Evolutionary conservation across 306 rosid species (phyloP), one percentile per base, ranked within the genome.

Genomic region (Boehmeria nivea): DNA sequence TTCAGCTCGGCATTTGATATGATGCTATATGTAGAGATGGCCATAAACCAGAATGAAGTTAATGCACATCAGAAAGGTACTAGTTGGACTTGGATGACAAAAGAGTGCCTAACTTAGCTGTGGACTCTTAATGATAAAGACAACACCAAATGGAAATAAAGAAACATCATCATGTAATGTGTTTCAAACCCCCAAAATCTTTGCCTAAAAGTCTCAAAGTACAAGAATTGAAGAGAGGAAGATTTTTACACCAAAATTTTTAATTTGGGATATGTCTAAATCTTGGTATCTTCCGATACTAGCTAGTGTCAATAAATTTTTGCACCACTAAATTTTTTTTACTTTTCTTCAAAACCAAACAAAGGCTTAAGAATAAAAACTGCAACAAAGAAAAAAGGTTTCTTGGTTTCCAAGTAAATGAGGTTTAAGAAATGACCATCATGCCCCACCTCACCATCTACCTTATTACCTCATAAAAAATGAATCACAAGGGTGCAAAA

Each of bases 71-170:
- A n/a, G 6, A 61, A 8, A 61, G 19, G 68, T 51, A 45, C 19
- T 21, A 44, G 37, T 54, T 20, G 59, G 34, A 59, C 48, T 59
- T 44, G 51, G 44, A 61, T 54, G 59, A 63, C 51, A 53, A 25
- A 24, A 25, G 27, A 69, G 52, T 69, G 52, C 58, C 63, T 13
- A 69, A 60, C 40, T 47, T 46, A 61, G 25, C 27, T 1, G 59
- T 21, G 39, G 59, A 54, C 61, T n/a, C 4, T 0, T 16, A 12
- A 44, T 54, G 67, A n/a, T 31, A 31, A 54, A 2, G 19, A 43
- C 21, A 56, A 44, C 23, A 15, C 20, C 7, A 15, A 27, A 11
- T 3, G 4, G 57, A 6, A 26, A 26, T 4, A 48, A 2, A 12
- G 16, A 48, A 3, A 48, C 22, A 48, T 28, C 8, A 7, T 18